Conservation (phyloP, 371 early-diverging fungal species). For the Mortierella sp. region DNA sequence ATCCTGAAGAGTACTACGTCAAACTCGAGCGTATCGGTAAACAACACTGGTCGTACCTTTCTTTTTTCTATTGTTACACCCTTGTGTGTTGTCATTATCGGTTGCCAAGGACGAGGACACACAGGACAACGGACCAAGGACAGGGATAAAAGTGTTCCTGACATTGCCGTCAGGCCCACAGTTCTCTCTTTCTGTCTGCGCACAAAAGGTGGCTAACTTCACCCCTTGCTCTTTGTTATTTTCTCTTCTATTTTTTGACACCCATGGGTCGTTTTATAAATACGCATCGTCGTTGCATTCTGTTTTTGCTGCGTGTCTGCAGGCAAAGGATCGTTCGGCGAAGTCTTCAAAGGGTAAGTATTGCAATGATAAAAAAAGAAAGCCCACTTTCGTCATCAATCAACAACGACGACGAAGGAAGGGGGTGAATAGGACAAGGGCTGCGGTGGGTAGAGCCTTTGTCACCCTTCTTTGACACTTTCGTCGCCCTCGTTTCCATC, state of each 20-base stretch:
- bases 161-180: not conserved
- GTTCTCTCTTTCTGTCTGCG: conserved; percentile 1
- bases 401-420: not conserved
- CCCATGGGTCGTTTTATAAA: not conserved
- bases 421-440: not conserved
- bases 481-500: not conserved
- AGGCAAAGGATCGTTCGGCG: conserved; percentile 94
- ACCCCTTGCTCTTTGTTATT: conserved; percentile 1
- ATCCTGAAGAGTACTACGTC: conserved; percentile 57
- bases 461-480: not conserved
- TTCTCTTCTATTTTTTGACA: not conserved
- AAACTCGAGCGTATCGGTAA: conserved; percentile 56
- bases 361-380: not conserved
- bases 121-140: not conserved
- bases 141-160: not conserved
- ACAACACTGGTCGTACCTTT: not conserved
- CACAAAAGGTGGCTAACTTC: not conserved
- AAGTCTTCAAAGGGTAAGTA: conserved; percentile 90
- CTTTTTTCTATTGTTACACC: conserved; percentile 22
- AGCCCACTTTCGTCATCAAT: conserved; percentile 11
- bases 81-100: not conserved
- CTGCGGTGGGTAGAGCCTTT: conserved; percentile 10
- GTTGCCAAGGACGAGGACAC: not conserved
- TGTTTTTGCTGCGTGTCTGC: not conserved
- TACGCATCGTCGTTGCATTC: not conserved